These are phyloP conservation scores for Conoideocrella luteorostrata DNA, from an alignment of 2,329 filamentous ascomycete genomes.

Conservation along the genomic window DNA sequence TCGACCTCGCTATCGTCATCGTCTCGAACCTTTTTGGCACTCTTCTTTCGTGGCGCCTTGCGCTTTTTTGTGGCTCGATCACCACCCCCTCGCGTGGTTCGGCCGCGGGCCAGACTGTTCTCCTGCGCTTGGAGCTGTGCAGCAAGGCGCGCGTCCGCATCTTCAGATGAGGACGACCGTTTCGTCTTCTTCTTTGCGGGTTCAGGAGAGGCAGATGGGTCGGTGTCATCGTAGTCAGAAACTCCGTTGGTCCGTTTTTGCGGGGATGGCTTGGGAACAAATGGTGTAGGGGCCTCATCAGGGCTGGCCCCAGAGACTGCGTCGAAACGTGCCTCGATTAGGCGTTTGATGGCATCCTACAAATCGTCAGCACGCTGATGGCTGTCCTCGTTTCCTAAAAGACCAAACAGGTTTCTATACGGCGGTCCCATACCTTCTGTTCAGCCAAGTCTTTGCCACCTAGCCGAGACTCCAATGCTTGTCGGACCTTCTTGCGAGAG, in stretches of 20 bases:
- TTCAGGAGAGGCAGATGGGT: slow-evolving; percentile 39
- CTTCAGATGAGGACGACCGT: slow-evolving; percentile 51
- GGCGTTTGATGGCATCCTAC: slow-evolving; percentile 61
- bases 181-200: slow-evolving; percentile 62
- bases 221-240: slow-evolving; percentile 36
- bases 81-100: slow-evolving; percentile 71
- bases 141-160: slow-evolving; percentile 81
- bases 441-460: slow-evolving; percentile 51
- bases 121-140: slow-evolving; percentile 89
- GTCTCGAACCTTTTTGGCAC: slow-evolving; percentile 63
- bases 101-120: slow-evolving; percentile 60
- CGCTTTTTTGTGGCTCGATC: slow-evolving; percentile 61
- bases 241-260: slow-evolving; percentile 30
- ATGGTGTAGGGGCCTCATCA: slow-evolving; percentile 33
- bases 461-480: slow-evolving; percentile 47
- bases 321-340: slow-evolving; percentile 72
- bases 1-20: slow-evolving; percentile 76
- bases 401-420: background rate
- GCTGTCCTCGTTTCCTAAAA: no score
- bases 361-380: slow-evolving; percentile 3
- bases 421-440: slow-evolving; percentile 42
- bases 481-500: slow-evolving; percentile 56
- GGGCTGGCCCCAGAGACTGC: slow-evolving; percentile 51
- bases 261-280: slow-evolving; percentile 23
- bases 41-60: slow-evolving; percentile 65